Conservation (phyloP, 2,329 filamentous ascomycete species). For the Chalaropsis thielavioides region DNA sequence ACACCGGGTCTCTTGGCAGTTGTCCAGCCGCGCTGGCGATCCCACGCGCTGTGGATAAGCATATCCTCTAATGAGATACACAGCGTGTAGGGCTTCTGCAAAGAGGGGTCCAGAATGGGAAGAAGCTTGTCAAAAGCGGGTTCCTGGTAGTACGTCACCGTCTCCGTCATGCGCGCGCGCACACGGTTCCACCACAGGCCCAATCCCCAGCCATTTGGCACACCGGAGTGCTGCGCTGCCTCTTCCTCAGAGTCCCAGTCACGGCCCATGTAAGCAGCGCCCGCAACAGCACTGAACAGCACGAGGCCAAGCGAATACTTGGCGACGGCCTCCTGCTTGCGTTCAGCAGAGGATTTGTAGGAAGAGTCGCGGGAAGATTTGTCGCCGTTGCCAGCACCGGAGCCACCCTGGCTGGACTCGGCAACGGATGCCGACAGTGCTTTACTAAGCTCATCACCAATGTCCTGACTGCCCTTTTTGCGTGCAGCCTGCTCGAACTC, state of each 20-base stretch:
- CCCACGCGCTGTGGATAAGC: constrained; percentile 89
- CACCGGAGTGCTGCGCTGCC: constrained; percentile 50
- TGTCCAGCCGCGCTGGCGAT: constrained; percentile 84
- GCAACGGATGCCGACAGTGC: constrained; percentile 26
- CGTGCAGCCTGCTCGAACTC: constrained; percentile 50
- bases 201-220: constrained; percentile 66
- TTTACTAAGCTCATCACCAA: constrained; percentile 25
- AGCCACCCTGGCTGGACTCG: constrained; percentile 20
- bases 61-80: constrained; percentile 89
- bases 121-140: constrained; percentile 89
- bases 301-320: constrained; percentile 57
- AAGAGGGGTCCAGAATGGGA: constrained; percentile 63
- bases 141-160: constrained; percentile 87
- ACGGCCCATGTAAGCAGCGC: constrained; percentile 63
- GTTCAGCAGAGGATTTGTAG: constrained; percentile 84
- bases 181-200: constrained; percentile 68
- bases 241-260: constrained; percentile 80
- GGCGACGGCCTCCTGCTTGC: constrained; percentile 59
- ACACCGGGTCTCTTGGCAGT: constrained; percentile 87
- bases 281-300: constrained; percentile 39
- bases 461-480: constrained; percentile 7
- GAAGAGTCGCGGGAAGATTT: constrained; percentile 59
- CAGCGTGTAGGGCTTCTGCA: constrained; percentile 79
- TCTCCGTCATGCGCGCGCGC: constrained; percentile 56
- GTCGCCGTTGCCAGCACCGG: constrained; percentile 21